These are phyloP conservation scores for Candida hispaniensis DNA, from an alignment of 805 yeast species.

Conservation along the genomic window DNA sequence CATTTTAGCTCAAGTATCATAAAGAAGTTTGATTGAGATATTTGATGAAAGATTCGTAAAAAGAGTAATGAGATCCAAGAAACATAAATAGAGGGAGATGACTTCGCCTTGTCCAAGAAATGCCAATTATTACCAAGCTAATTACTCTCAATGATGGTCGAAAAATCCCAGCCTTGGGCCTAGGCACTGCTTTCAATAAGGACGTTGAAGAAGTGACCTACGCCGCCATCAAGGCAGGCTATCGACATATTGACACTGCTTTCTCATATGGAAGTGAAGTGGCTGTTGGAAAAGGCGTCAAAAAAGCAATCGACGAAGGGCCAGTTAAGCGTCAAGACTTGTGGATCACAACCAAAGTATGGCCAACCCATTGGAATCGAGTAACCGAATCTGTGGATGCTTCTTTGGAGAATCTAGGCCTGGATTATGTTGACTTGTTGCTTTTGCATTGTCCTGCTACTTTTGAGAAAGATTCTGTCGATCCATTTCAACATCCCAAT, in stretches of 20 bases:
- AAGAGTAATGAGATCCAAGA: too few relatives aligned
- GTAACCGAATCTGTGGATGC: conserved; percentile 44
- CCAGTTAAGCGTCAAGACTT: conserved; percentile 43
- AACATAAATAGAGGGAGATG: too few relatives aligned
- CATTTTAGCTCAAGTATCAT: too few relatives aligned
- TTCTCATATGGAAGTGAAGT: conserved; percentile 52
- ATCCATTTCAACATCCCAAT: background rate
- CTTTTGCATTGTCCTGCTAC: conserved; percentile 47
- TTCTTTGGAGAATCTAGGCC: conserved; percentile 38
- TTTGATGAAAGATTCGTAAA: too few relatives aligned
- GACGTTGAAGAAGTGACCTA: conserved; percentile 35
- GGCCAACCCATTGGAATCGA: conserved; percentile 61
- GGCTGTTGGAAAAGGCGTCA: conserved; percentile 51
- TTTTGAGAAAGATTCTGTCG: background rate
- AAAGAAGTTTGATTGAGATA: too few relatives aligned
- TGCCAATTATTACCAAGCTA: conserved; percentile 1
- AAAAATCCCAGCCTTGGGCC: conserved; percentile 54
- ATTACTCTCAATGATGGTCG: conserved; percentile 44
- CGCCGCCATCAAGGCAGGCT: conserved; percentile 52
- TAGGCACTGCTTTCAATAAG: conserved; percentile 44
- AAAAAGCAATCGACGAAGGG: conserved; percentile 38
- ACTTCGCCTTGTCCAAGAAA: too few relatives aligned
- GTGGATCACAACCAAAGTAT: conserved; percentile 55
- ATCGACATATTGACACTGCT: conserved; percentile 69
- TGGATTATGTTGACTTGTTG: conserved; percentile 54